A percentile compares a stretch with the other conserved stretches of the same genome.
Conservation (phyloP, 768 basidiomycete genomes). For the Amanita rubescens region DNA sequence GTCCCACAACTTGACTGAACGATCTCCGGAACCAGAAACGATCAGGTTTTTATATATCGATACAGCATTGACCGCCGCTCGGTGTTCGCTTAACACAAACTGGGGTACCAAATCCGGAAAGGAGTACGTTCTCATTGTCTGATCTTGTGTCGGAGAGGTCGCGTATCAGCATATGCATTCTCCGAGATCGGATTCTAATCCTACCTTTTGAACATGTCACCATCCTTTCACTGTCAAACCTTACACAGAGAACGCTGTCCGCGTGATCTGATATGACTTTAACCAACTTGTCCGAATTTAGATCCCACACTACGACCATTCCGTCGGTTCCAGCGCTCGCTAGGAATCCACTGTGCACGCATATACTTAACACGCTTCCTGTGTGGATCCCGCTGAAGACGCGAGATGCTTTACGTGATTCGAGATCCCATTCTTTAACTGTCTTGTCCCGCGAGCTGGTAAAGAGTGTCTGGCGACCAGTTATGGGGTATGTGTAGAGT, state of each 20-base stretch:
- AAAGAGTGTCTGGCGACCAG: constrained; percentile 62
- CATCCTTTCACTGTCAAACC: constrained; percentile 54
- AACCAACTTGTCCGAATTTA: constrained; percentile 42
- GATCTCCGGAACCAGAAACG: constrained; percentile 76
- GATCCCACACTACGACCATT: constrained; percentile 63
- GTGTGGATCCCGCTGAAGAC: constrained; percentile 58
- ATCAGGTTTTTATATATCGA: constrained; percentile 54
- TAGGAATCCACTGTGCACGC: constrained; percentile 56
- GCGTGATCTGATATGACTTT: constrained; percentile 61
- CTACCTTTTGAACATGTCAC: constrained; percentile 81
- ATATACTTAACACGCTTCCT: constrained; percentile 69
- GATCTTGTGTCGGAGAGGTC: constrained; percentile 36
- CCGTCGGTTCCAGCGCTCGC: constrained; percentile 74
- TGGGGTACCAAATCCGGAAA: constrained; percentile 58
- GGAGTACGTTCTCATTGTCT: constrained; percentile 63
- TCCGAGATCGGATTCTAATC: constrained; percentile 1
- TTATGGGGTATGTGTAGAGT: constrained; percentile 64
- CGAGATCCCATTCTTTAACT: constrained; percentile 71
- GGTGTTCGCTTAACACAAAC: constrained; percentile 57
- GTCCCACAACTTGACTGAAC: constrained; percentile 77
- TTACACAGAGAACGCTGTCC: constrained; percentile 75
- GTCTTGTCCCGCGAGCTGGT: constrained; percentile 76
- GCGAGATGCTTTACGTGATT: constrained; percentile 53
- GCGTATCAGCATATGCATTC: not conserved
- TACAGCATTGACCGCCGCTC: constrained; percentile 78